Percentiles rank a stretch among this genome's conserved stretches.
Evolutionary conservation across 2,329 filamentous ascomycete species (phyloP).

Genomic region (Scortechinia acanthostroma): DNA sequence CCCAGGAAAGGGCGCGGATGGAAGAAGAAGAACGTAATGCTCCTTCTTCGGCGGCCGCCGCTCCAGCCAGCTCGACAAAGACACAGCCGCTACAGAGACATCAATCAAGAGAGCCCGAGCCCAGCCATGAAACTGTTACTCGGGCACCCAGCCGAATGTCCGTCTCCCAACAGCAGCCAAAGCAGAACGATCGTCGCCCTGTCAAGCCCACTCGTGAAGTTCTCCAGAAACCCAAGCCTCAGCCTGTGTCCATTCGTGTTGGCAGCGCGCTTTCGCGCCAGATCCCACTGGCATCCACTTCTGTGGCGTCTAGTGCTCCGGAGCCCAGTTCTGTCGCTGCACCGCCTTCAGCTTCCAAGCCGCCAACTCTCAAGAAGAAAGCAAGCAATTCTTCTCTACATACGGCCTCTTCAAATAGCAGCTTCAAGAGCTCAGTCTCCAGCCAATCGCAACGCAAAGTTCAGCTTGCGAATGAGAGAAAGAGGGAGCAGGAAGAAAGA

Average conservation of each 20-base stretch:
- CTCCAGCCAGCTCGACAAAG: not conserved
- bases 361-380: constrained; percentile 47
- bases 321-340: constrained; percentile 45
- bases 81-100: not conserved
- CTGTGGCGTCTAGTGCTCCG: constrained; percentile 34
- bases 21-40: not conserved
- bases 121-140: constrained; percentile 19
- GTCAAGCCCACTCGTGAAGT: constrained; percentile 30
- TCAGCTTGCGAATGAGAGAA: constrained; percentile 69
- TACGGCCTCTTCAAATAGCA: constrained; percentile 33
- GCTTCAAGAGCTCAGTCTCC: constrained; percentile 60
- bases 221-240: constrained; percentile 30
- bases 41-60: not conserved
- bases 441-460: constrained; percentile 56
- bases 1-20: not conserved
- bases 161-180: constrained; percentile 11
- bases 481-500: constrained; percentile 78
- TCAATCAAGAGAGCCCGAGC: not conserved
- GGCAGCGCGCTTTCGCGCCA: constrained; percentile 34
- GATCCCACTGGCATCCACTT: constrained; percentile 21
- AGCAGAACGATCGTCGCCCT: constrained; percentile 28
- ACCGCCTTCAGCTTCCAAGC: constrained; percentile 32
- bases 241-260: constrained; percentile 36
- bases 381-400: constrained; percentile 61
- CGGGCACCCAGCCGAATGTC: constrained; percentile 2